A percentile compares a stretch with the other conserved stretches of the same genome.
Conservation (phyloP, 202 grass and related monocot genomes). For the Schoenoplectus triqueter region DNA sequence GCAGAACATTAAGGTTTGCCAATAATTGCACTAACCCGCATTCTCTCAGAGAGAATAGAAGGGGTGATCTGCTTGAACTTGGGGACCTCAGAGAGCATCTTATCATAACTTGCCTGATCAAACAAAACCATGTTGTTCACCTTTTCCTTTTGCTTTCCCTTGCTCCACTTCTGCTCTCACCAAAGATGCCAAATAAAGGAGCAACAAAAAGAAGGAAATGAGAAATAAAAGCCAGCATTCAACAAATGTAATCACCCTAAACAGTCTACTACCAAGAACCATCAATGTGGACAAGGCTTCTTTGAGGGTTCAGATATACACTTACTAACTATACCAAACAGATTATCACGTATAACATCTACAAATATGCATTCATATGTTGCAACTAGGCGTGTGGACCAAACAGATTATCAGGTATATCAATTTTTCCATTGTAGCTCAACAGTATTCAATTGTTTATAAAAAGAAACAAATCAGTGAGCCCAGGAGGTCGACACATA, state of each 20-base stretch:
- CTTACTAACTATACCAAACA: background rate
- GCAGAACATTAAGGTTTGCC: no score
- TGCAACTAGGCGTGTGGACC: no score
- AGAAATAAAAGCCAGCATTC: background rate
- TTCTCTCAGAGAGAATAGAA: slow-evolving; percentile 68
- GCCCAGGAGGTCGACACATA: background rate
- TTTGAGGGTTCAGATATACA: no score
- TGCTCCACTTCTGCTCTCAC: slow-evolving; percentile 72
- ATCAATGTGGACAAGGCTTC: background rate
- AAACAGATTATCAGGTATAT: background rate
- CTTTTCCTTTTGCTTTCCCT: slow-evolving; percentile 93
- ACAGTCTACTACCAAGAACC: background rate
- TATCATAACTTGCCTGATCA: slow-evolving; percentile 70
- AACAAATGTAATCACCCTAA: background rate
- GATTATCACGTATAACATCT: background rate
- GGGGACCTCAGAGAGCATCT: slow-evolving; percentile 63
- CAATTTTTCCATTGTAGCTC: background rate
- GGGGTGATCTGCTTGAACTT: slow-evolving; percentile 85
- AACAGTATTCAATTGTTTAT: background rate
- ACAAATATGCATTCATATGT: no score
- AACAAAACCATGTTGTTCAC: slow-evolving; percentile 75
- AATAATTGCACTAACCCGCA: slow-evolving; percentile 52
- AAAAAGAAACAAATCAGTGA: background rate
- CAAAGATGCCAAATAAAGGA: slow-evolving; percentile 13
- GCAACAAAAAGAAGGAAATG: slow-evolving; percentile 12